Evolutionary conservation across 139 green algal species (phyloP).

Genomic region (Haematococcus lacustris): DNA sequence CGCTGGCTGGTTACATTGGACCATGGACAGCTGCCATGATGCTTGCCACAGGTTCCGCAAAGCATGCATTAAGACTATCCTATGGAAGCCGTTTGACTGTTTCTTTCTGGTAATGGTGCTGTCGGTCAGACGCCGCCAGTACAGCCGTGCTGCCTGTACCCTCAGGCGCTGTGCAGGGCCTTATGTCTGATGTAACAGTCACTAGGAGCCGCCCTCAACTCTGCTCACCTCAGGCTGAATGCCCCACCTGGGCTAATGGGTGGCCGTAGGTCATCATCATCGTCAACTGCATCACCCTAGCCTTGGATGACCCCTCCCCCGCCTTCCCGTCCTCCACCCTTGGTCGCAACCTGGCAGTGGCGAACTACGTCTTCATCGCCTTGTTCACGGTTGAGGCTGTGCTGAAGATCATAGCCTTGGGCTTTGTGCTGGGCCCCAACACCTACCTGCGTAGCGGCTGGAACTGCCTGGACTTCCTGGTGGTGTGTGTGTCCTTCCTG

Average conservation of each 20-base stretch:
- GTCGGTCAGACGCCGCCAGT: too few species aligned
- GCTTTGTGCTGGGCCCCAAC: conserved; percentile 21
- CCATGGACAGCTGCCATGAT: not conserved
- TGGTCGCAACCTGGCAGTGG: not conserved
- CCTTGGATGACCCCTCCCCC: not conserved
- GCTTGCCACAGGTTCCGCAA: not conserved
- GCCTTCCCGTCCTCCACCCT: not conserved
- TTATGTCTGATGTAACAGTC: too few species aligned
- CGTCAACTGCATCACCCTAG: not conserved
- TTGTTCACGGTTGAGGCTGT: conserved; percentile 15
- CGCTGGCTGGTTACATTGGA: not conserved
- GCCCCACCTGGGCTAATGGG: too few species aligned
- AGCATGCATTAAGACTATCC: not conserved
- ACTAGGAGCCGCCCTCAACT: too few species aligned
- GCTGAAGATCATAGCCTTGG: conserved; percentile 25
- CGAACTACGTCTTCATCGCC: conserved; percentile 2
- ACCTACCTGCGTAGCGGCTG: conserved; percentile 51
- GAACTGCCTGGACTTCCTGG: conserved; percentile 58
- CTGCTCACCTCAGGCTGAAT: too few species aligned
- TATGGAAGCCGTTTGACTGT: not conserved
- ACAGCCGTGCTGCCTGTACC: too few species aligned
- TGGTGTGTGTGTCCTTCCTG: conserved; percentile 30
- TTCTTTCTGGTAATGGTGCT: not conserved
- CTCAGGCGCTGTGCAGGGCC: too few species aligned
- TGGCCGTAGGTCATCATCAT: not conserved